Conservation (phyloP, 208 protist genomes). For the Wallacemonas sp. region DNA sequence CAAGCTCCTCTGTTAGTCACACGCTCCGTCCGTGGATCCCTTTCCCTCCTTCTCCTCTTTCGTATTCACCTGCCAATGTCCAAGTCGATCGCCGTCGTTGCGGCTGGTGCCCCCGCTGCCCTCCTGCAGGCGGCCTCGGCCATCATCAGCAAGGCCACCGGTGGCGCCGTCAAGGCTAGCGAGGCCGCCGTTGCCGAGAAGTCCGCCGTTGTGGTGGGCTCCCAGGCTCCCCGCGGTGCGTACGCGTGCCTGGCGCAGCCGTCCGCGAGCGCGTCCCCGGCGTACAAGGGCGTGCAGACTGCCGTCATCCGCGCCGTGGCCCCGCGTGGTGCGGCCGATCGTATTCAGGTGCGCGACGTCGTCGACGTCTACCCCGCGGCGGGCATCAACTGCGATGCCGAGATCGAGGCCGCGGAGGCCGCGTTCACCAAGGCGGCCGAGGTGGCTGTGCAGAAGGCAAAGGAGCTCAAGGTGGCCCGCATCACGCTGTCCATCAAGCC, state of each 20-base stretch:
- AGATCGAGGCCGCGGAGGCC: constrained; percentile 43
- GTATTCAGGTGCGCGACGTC: constrained; percentile 71
- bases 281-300: constrained; percentile 62
- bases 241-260: constrained; percentile 61
- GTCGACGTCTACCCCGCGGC: constrained; percentile 74
- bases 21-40: constrained; percentile 1
- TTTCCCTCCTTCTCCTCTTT: constrained; percentile 11
- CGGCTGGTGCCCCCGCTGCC: constrained; percentile 56
- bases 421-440: constrained; percentile 61
- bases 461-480: constrained; percentile 48
- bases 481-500: constrained; percentile 81
- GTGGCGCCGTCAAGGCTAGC: constrained; percentile 45
- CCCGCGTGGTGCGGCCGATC: constrained; percentile 44
- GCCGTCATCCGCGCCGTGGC: constrained; percentile 74
- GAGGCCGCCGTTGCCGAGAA: constrained; percentile 42
- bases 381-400: constrained; percentile 57
- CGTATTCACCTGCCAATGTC: constrained; percentile 42
- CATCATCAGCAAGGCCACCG: constrained; percentile 59
- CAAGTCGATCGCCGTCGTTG: constrained; percentile 63
- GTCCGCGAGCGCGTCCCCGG: constrained; percentile 23
- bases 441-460: constrained; percentile 68
- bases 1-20: not conserved
- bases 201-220: constrained; percentile 68
- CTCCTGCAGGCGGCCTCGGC: constrained; percentile 62
- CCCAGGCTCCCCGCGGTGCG: constrained; percentile 48